Evolutionary conservation across 257 asterid species (phyloP).

Genomic region (Ilex aquifolium): DNA sequence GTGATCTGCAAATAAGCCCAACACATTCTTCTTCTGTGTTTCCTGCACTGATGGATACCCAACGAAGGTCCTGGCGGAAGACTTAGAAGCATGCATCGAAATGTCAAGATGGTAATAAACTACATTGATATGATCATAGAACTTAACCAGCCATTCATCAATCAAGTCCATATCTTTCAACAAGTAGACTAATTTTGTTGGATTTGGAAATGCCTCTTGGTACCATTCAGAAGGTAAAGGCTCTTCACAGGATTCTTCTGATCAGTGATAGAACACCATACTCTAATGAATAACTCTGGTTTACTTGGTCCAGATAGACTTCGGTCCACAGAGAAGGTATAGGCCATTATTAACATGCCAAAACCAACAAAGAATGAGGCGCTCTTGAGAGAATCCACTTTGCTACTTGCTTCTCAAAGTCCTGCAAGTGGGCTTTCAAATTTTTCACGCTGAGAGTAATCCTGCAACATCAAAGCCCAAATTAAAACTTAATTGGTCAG

Average conservation of each 20-base stretch:
- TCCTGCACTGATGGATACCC: conserved; percentile 56
- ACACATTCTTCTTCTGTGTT: conserved; percentile 34
- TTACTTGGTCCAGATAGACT: too few species aligned
- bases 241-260: conserved; percentile 27
- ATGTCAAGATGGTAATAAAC: conserved; percentile 44
- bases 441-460: background rate
- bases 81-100: conserved; percentile 51
- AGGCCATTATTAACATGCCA: too few species aligned
- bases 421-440: conserved; percentile 10
- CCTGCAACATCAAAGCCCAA: background rate
- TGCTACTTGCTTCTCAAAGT: conserved; percentile 1
- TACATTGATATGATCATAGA: conserved; percentile 42
- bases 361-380: too few species aligned
- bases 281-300: conserved; percentile 1
- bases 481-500: background rate
- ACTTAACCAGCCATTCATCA: conserved; percentile 58
- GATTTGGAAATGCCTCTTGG: conserved; percentile 44
- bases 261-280: conserved; percentile 19
- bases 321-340: too few species aligned
- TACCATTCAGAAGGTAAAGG: conserved; percentile 58
- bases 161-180: conserved; percentile 59
- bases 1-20: conserved; percentile 18
- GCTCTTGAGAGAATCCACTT: too few species aligned
- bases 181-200: conserved; percentile 42
- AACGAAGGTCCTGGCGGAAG: conserved; percentile 45